phyloP scores from a whole-genome alignment of 306 rosid genomes.

The Acacia confusa region DNA sequence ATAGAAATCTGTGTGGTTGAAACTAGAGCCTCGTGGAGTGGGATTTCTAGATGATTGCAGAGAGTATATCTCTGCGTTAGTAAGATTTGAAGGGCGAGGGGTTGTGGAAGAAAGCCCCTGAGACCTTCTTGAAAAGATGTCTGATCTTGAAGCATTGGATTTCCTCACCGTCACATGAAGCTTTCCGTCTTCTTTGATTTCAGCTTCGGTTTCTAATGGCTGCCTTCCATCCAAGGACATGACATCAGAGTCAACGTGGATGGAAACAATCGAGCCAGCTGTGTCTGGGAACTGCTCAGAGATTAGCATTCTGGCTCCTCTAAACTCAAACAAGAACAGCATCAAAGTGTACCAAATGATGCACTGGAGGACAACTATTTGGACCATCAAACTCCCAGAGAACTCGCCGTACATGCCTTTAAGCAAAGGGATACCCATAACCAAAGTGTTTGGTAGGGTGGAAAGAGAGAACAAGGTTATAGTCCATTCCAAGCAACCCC shows the following conservation, averaged over 20 bases:
- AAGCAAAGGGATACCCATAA: constrained; percentile 86
- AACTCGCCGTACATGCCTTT: constrained; percentile 86
- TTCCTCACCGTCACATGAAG: constrained; percentile 75
- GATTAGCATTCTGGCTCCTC: constrained; percentile 71
- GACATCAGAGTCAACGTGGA: constrained; percentile 86
- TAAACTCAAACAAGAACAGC: constrained; percentile 75
- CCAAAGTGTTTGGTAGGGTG: constrained; percentile 81
- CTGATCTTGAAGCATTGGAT: constrained; percentile 83
- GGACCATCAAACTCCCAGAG: constrained; percentile 84
- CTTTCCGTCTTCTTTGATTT: constrained; percentile 77
- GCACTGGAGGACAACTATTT: constrained; percentile 88
- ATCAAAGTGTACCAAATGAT: constrained; percentile 90
- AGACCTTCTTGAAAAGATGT: constrained; percentile 72
- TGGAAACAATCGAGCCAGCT: constrained; percentile 78
- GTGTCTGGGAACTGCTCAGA: constrained; percentile 91
- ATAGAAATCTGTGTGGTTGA: constrained; percentile 80
- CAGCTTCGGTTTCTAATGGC: constrained; percentile 65
- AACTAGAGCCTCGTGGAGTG: constrained; percentile 83
- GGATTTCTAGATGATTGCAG: constrained; percentile 75
- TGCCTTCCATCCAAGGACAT: constrained; percentile 82
- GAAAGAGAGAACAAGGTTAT: constrained; percentile 84
- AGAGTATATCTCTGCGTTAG: constrained; percentile 87
- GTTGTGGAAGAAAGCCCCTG: constrained; percentile 72
- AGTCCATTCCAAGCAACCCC: constrained; percentile 84
- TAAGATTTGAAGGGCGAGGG: constrained; percentile 77